Evolutionary conservation across 768 basidiomycete species (phyloP).

Genomic region (Sistotremastrum niveocremeum): DNA sequence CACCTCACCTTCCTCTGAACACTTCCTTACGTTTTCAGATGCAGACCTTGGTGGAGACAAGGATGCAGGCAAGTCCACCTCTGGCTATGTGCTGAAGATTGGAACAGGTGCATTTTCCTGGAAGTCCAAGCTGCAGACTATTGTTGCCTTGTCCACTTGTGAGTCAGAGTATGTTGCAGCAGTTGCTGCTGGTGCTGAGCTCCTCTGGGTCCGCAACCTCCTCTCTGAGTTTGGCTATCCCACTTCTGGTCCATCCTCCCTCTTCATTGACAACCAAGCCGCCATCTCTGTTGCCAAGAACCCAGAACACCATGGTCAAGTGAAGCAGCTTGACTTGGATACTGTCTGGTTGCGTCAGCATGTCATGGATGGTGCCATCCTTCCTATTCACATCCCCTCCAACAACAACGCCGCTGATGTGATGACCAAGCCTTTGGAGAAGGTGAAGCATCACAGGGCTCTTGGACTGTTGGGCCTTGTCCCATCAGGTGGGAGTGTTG

Average conservation of each 20-base stretch:
- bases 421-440: too few species aligned
- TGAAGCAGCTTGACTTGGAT: conserved; percentile 22
- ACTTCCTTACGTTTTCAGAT: conserved; percentile 15
- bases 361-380: too few species aligned
- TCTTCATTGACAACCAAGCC: conserved; percentile 24
- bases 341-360: too few species aligned
- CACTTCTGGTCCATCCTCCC: conserved; percentile 10
- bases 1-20: conserved; percentile 4
- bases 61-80: conserved; percentile 17
- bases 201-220: conserved; percentile 13
- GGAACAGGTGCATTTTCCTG: conserved; percentile 24
- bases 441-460: too few species aligned
- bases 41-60: conserved; percentile 18
- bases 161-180: conserved; percentile 34
- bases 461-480: too few species aligned
- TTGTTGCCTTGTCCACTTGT: conserved; percentile 24
- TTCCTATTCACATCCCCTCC: too few species aligned
- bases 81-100: conserved; percentile 24
- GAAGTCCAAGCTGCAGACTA: conserved; percentile 23
- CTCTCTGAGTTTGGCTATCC: conserved; percentile 7
- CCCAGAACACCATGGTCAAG: conserved; percentile 15
- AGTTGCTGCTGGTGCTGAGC: conserved; percentile 15
- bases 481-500: too few species aligned
- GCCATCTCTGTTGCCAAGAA: conserved; percentile 17
- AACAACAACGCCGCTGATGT: too few species aligned